phyloP scores from a whole-genome alignment of 768 basidiomycete genomes.

The Suillus alpinus region DNA sequence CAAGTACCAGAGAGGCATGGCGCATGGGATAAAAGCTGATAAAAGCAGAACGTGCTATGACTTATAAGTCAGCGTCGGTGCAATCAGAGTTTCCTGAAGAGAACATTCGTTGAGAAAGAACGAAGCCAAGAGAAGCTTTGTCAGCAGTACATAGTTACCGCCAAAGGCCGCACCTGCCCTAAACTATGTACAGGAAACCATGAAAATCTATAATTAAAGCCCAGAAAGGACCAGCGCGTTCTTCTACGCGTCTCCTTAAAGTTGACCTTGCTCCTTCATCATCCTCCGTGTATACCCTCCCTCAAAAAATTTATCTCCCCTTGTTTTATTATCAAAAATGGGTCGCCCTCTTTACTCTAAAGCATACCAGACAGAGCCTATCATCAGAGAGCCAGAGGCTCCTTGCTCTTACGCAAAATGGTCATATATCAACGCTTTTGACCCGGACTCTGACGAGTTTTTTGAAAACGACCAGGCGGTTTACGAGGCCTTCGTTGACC shows the following conservation, averaged over 20 bases:
- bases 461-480: slow-evolving; percentile 54
- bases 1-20: background rate
- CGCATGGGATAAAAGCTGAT: background rate
- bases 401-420: slow-evolving; percentile 48
- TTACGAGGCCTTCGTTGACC: slow-evolving; percentile 64
- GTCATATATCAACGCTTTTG: slow-evolving; percentile 66
- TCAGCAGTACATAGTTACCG: slow-evolving; percentile 6
- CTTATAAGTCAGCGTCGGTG: background rate
- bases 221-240: background rate
- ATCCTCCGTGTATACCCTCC: slow-evolving; percentile 15
- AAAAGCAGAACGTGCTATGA: background rate
- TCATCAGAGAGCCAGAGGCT: slow-evolving; percentile 44
- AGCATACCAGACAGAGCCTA: slow-evolving; percentile 34
- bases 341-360: slow-evolving; percentile 61
- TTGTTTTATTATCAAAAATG: slow-evolving; percentile 42
- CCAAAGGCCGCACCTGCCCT: slow-evolving; percentile 35
- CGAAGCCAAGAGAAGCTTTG: background rate
- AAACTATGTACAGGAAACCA: slow-evolving; percentile 16
- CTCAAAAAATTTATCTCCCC: slow-evolving; percentile 1
- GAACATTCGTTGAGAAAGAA: background rate
- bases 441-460: slow-evolving; percentile 81
- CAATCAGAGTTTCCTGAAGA: background rate
- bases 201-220: slow-evolving; percentile 14
- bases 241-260: slow-evolving; percentile 1
- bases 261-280: background rate